Percentiles rank a stretch among this genome's conserved stretches.
Evolutionary conservation across 768 basidiomycete genomes (phyloP).

Genomic region (Amanita muscaria): DNA sequence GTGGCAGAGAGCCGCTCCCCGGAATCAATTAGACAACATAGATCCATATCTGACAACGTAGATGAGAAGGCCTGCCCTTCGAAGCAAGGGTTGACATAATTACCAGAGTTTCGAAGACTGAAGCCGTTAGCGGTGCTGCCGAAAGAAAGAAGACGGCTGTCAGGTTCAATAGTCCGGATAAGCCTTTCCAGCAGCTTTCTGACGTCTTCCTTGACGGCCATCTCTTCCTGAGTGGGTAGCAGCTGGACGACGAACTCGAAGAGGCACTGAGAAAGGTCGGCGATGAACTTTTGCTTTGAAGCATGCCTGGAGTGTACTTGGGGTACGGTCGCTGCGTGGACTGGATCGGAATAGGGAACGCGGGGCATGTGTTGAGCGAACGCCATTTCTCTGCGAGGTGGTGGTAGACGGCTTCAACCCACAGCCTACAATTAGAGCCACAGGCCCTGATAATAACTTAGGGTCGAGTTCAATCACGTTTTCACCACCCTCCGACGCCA

Average conservation of each 20-base stretch:
- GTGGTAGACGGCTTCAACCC: constrained; percentile 1
- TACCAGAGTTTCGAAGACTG: constrained; percentile 92
- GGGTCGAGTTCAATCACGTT: neutral
- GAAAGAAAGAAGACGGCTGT: constrained; percentile 85
- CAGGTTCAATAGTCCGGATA: constrained; percentile 90
- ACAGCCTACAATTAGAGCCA: too few relatives aligned
- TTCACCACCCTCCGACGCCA: neutral
- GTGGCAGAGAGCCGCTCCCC: constrained; percentile 69
- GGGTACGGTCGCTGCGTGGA: neutral
- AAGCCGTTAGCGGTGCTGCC: constrained; percentile 97
- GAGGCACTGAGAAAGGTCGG: constrained; percentile 81
- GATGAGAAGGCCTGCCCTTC: constrained; percentile 1
- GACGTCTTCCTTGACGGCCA: constrained; percentile 93
- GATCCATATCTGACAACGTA: constrained; percentile 78
- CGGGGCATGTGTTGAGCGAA: constrained; percentile 1
- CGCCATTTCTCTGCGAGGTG: constrained; percentile 3
- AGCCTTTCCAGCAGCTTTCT: constrained; percentile 90
- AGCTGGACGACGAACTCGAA: constrained; percentile 93
- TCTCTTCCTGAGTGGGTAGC: constrained; percentile 82
- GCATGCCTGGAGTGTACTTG: constrained; percentile 22
- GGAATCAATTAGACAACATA: constrained; percentile 93
- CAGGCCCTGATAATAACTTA: too few relatives aligned
- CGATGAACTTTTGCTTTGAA: constrained; percentile 57
- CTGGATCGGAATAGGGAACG: constrained; percentile 1
- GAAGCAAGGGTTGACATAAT: constrained; percentile 11